phyloP scores from a whole-genome alignment of 2,329 filamentous ascomycete genomes.

The Trichocomaceae sp. region DNA sequence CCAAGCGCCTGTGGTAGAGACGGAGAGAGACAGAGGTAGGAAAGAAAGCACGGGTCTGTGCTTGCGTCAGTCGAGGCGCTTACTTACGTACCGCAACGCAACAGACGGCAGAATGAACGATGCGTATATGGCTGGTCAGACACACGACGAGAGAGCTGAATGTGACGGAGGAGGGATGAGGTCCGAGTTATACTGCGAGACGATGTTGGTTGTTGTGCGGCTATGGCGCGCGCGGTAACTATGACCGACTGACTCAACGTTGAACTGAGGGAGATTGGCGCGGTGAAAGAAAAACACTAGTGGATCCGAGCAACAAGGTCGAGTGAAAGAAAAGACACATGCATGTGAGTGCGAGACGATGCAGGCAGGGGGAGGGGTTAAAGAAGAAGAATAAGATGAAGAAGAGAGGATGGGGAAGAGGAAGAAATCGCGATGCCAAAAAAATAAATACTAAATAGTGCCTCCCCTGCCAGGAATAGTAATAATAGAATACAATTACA shows the following conservation, averaged over 20 bases:
- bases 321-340: background rate
- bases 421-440: background rate
- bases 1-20: background rate
- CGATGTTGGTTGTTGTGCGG: conserved; percentile 3
- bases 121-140: background rate
- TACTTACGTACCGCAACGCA: background rate
- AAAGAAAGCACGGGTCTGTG: background rate
- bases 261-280: conserved; percentile 7
- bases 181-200: background rate
- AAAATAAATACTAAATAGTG: background rate
- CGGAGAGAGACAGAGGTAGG: background rate
- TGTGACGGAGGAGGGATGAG: background rate
- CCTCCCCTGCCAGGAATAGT: background rate
- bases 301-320: conserved; percentile 6
- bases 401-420: background rate
- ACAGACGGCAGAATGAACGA: background rate
- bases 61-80: background rate
- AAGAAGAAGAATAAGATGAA: too few relatives aligned
- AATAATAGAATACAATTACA: background rate
- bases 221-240: conserved; percentile 11
- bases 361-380: background rate
- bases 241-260: conserved; percentile 1
- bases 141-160: background rate
- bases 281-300: conserved; percentile 9
- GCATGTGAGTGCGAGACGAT: background rate